Base-by-base conservation (phyloP, 139 green algal genomes). In the Chlorella sp. region DNA sequence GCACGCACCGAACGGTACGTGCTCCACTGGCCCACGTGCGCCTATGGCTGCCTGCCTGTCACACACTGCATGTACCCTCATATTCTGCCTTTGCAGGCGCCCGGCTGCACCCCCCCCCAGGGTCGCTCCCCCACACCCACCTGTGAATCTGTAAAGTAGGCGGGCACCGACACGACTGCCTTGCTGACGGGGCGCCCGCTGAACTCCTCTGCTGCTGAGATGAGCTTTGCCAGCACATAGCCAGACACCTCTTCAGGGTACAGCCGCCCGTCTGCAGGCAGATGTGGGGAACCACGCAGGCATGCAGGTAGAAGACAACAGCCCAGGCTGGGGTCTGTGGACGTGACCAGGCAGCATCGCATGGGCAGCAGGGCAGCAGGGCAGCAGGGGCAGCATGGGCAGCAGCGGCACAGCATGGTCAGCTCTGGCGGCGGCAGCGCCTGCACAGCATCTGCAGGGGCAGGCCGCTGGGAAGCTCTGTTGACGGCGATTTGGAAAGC, bases 131-230 rank as follows among this genome's bases (percentile, higher is more conserved):
- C 48, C 48, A 57, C 48, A 5, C 79, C 14, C 15, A 57, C 79
- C 79, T 85, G 79, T 18, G 86, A 87, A 0, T 96, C 95, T 64
- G 94, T 90, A 81, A 99, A 99, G 92, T 99, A 99, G 4, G 97
- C 97, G 3, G 97, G 97, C 82, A 99, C 97, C 0, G 95, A 97
- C 34, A 99, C 97, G 34, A 99, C 97, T 1, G 97, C 97, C 83
- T 97, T 97, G 37, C 28, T 95, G 30, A 97, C 89, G 3, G 53
- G 68, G 5, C 60, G 61, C 11, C 87, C 81, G 12, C 76, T 81
- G 53, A 92, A 89, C 21, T 61, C 53, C 48, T 93, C 87, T 19
- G 96, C 96, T 42, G 96, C 94, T 5, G 89, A 77, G 76, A 98
- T 77, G 88, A 98, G 92, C 86, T 96, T 91, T 0, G 78, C 66